Percentiles rank a stretch among this genome's conserved stretches.
Evolutionary conservation across 805 yeast species (phyloP).

Genomic region (Henningerozyma blattae): DNA sequence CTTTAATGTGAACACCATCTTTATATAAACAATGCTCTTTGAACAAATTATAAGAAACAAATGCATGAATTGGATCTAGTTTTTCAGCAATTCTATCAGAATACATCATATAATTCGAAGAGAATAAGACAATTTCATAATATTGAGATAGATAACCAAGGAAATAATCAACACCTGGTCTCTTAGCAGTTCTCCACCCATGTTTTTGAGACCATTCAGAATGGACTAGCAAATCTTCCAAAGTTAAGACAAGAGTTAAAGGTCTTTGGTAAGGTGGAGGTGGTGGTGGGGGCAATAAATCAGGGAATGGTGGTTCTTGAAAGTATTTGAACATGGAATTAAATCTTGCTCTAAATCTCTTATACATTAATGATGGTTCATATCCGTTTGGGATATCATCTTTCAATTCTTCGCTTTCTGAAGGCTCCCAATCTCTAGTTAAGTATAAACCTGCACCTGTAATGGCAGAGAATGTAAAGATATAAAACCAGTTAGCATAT

Average conservation of each 20-base stretch:
- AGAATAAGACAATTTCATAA: constrained; percentile 88
- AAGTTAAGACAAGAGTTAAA: constrained; percentile 72
- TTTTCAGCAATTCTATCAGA: constrained; percentile 76
- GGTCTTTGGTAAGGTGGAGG: constrained; percentile 91
- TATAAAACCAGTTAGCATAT: constrained; percentile 63
- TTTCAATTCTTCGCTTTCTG: constrained; percentile 50
- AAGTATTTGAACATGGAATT: constrained; percentile 69
- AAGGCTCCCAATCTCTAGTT: constrained; percentile 77
- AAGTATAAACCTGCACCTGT: constrained; percentile 51
- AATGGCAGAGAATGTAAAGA: constrained; percentile 36
- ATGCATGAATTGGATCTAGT: constrained; percentile 88
- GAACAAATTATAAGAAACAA: constrained; percentile 73
- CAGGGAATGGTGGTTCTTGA: constrained; percentile 88
- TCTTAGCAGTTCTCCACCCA: constrained; percentile 98
- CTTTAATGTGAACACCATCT: constrained; percentile 85
- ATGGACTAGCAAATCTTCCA: constrained; percentile 86
- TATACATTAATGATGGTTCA: constrained; percentile 50
- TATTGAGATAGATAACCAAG: constrained; percentile 88
- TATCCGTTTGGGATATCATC: constrained; percentile 53
- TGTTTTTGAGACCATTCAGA: constrained; percentile 82
- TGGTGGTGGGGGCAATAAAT: constrained; percentile 82
- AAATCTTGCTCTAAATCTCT: constrained; percentile 60
- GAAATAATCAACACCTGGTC: constrained; percentile 97
- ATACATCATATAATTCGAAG: constrained; percentile 74
- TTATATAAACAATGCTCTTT: constrained; percentile 80